Evolutionary conservation across 495 filamentous ascomycete species (phyloP).

Genomic region (Collariella sp.): DNA sequence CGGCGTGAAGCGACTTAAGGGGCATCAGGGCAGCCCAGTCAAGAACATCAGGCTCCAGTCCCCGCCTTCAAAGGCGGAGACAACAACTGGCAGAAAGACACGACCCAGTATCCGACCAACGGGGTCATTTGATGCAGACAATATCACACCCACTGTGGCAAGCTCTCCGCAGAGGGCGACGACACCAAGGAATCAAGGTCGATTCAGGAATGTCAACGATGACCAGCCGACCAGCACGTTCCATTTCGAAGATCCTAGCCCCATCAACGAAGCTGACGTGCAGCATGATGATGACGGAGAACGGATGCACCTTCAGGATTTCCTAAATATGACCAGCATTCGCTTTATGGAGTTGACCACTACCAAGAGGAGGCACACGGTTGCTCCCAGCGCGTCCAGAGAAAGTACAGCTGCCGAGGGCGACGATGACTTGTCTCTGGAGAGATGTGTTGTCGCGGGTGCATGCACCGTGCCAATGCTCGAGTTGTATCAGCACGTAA

Average conservation of each 20-base stretch:
- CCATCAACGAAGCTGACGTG: conserved; percentile 26
- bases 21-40: conserved; percentile 65
- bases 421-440: conserved; percentile 50
- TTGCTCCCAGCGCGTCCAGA: conserved; percentile 46
- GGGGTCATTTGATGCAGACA: conserved; percentile 14
- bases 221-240: conserved; percentile 36
- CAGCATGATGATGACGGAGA: conserved; percentile 44
- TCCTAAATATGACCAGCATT: conserved; percentile 89
- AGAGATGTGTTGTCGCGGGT: conserved; percentile 76
- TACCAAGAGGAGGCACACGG: conserved; percentile 83
- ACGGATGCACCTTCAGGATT: conserved; percentile 80
- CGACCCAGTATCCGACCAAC: conserved; percentile 38
- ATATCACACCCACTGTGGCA: conserved; percentile 33
- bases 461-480: conserved; percentile 88
- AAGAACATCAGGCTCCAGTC: conserved; percentile 62
- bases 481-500: conserved; percentile 86
- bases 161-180: conserved; percentile 42
- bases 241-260: conserved; percentile 37
- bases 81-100: conserved; percentile 48
- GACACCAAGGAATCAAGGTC: conserved; percentile 44
- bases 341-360: conserved; percentile 93
- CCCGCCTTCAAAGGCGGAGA: conserved; percentile 57
- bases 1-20: conserved; percentile 61
- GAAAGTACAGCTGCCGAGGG: conserved; percentile 36
- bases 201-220: conserved; percentile 41